These are phyloP conservation scores for Malus orientalis DNA, from an alignment of 306 rosid species.

Conservation along the genomic window DNA sequence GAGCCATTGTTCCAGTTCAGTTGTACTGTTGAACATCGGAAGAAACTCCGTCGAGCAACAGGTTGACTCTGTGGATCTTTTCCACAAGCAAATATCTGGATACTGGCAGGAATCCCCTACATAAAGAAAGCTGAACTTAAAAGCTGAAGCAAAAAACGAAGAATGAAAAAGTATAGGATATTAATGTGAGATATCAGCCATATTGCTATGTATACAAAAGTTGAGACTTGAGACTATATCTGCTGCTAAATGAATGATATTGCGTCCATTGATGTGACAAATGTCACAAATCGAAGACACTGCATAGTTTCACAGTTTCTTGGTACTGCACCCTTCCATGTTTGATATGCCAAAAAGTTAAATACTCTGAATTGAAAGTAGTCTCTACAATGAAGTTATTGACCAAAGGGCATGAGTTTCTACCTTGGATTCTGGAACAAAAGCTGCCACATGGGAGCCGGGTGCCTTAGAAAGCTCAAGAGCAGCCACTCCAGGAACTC, in stretches of 20 bases:
- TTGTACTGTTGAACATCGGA: slow-evolving; percentile 79
- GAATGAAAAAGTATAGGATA: too few species aligned
- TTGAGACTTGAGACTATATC: too few species aligned
- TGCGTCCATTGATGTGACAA: not conserved
- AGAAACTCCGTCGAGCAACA: slow-evolving; percentile 75
- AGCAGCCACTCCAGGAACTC: slow-evolving; percentile 72
- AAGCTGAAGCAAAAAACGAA: too few species aligned
- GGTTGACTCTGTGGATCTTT: slow-evolving; percentile 60
- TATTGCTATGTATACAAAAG: too few species aligned
- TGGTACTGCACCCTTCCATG: not conserved
- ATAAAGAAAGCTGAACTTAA: slow-evolving; percentile 10
- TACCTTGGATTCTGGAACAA: slow-evolving; percentile 90
- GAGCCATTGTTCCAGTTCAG: slow-evolving; percentile 81
- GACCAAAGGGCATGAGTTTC: not conserved
- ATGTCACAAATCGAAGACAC: not conserved
- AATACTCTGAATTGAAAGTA: not conserved
- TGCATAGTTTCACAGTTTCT: slow-evolving; percentile 1
- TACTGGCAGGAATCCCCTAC: slow-evolving; percentile 89
- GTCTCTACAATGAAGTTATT: not conserved
- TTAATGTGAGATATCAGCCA: too few species aligned
- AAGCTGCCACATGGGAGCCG: slow-evolving; percentile 81
- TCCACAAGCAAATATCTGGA: slow-evolving; percentile 61
- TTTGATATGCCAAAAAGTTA: not conserved
- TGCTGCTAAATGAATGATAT: not conserved
- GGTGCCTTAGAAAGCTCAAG: slow-evolving; percentile 72